phyloP scores from a whole-genome alignment of 768 basidiomycete species.

The Gymnopilus dilepis region DNA sequence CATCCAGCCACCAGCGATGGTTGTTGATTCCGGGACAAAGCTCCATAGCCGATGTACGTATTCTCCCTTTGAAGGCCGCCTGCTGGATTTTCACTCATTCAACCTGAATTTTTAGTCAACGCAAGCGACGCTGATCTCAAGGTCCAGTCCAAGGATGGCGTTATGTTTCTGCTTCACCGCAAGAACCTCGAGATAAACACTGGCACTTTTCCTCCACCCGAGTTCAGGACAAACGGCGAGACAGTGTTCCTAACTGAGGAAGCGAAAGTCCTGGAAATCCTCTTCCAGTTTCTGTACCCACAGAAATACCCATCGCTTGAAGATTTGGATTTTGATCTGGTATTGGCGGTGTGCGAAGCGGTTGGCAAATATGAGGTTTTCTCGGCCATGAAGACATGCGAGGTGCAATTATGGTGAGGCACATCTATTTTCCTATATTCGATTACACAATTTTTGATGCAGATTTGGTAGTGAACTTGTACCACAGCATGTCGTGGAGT shows the following conservation, averaged over 20 bases:
- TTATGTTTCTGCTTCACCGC: neutral
- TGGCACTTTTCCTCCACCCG: slow-evolving; percentile 6
- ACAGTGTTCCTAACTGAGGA: neutral
- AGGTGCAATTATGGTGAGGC: slow-evolving; percentile 20
- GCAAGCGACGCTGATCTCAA: neutral
- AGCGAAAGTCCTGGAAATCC: neutral
- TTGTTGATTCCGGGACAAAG: too few species aligned
- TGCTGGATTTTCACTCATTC: too few species aligned
- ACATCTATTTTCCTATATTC: neutral
- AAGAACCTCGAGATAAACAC: slow-evolving; percentile 2
- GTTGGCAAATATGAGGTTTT: slow-evolving; percentile 30
- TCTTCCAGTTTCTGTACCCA: slow-evolving; percentile 3
- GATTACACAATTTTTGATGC: neutral
- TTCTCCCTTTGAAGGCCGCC: too few species aligned
- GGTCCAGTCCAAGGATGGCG: neutral
- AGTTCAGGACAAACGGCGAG: neutral
- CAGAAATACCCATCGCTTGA: neutral
- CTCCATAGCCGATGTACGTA: too few species aligned
- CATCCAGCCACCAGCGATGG: too few species aligned
- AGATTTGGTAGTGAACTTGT: neutral
- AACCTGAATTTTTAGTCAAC: too few species aligned
- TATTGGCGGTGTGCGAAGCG: slow-evolving; percentile 26
- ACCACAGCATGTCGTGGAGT: neutral
- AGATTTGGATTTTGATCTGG: neutral
- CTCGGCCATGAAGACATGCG: slow-evolving; percentile 27